A percentile compares a stretch with the other conserved stretches of the same genome.
Evolutionary conservation across 2,329 filamentous ascomycete genomes (phyloP).

Genomic region (Penicillium olsonii): DNA sequence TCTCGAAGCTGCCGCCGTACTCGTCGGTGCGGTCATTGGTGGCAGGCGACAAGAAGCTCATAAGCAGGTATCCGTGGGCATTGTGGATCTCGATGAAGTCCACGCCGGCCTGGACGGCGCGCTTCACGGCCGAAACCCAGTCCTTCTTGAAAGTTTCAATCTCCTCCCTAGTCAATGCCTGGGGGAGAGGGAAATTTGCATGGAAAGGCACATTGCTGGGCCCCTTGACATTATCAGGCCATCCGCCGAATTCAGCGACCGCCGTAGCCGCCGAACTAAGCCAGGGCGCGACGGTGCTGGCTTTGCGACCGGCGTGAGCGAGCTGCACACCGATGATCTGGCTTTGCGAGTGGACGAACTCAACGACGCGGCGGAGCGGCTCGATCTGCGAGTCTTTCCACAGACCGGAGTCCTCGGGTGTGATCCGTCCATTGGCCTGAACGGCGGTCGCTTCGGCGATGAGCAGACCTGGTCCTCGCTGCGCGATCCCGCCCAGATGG

Average conservation of each 20-base stretch:
- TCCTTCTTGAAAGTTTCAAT: conserved; percentile 66
- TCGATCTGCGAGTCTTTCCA: conserved; percentile 84
- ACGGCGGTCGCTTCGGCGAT: conserved; percentile 80
- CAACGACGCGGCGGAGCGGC: conserved; percentile 65
- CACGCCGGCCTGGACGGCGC: conserved; percentile 68
- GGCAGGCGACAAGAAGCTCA: conserved; percentile 68
- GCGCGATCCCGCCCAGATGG: conserved; percentile 76
- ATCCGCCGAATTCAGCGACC: conserved; percentile 54
- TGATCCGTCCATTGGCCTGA: conserved; percentile 75
- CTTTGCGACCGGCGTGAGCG: conserved; percentile 72
- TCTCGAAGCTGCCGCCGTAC: conserved; percentile 58
- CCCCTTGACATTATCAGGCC: conserved; percentile 56
- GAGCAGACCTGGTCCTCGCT: conserved; percentile 71
- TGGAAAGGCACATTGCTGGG: conserved; percentile 65
- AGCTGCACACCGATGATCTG: conserved; percentile 79
- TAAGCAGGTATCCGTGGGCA: conserved; percentile 77
- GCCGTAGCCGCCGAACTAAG: conserved; percentile 40
- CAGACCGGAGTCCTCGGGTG: conserved; percentile 61
- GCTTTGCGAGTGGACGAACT: conserved; percentile 77
- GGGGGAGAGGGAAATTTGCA: conserved; percentile 61
- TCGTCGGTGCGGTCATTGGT: conserved; percentile 67
- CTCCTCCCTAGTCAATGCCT: conserved; percentile 67
- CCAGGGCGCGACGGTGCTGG: conserved; percentile 58
- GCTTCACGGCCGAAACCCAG: conserved; percentile 60
- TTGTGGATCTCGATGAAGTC: conserved; percentile 80